Percentiles rank a stretch among this genome's conserved stretches.
These are phyloP conservation scores for Fraxinus sp. DNA, from an alignment of 305 asterid genomes.

Conservation along the genomic window DNA sequence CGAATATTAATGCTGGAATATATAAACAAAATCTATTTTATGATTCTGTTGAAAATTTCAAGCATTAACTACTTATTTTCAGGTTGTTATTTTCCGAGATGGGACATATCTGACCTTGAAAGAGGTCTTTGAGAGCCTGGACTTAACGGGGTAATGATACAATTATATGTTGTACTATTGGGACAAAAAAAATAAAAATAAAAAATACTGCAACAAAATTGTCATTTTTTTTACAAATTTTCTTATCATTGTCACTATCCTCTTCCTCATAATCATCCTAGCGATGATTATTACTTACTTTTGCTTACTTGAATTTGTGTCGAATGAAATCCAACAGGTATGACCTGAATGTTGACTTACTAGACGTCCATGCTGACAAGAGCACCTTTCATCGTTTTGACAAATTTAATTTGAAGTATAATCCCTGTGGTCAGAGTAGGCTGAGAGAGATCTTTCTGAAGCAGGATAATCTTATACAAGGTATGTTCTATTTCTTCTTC, in stretches of 20 bases:
- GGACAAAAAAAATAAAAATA: not conserved
- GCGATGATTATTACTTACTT: slow-evolving; percentile 17
- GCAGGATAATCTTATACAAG: slow-evolving; percentile 99
- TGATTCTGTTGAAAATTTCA: slow-evolving; percentile 13
- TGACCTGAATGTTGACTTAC: slow-evolving; percentile 93
- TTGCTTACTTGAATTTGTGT: slow-evolving; percentile 13
- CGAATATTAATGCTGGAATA: not conserved
- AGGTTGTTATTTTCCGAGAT: slow-evolving; percentile 92
- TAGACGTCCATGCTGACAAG: slow-evolving; percentile 99
- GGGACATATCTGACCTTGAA: slow-evolving; percentile 94
- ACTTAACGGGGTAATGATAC: slow-evolving; percentile 76
- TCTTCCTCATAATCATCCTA: not conserved
- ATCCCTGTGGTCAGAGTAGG: slow-evolving; percentile 99
- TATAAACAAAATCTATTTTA: not conserved
- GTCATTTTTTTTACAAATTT: slow-evolving; percentile 9
- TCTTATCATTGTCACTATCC: slow-evolving; percentile 13
- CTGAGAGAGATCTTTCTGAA: slow-evolving; percentile 93
- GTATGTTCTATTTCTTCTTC: slow-evolving; percentile 40
- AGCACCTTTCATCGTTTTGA: slow-evolving; percentile 99
- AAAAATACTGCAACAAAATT: not conserved
- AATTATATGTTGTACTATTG: slow-evolving; percentile 18
- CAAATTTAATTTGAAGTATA: slow-evolving; percentile 95
- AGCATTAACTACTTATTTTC: slow-evolving; percentile 33
- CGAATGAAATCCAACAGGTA: slow-evolving; percentile 48
- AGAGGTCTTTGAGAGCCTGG: slow-evolving; percentile 99